A percentile compares a stretch with the other conserved stretches of the same genome.
These are phyloP conservation scores for Elaphomyces granulatus DNA, from an alignment of 495 filamentous ascomycete genomes.

Conservation along the genomic window DNA sequence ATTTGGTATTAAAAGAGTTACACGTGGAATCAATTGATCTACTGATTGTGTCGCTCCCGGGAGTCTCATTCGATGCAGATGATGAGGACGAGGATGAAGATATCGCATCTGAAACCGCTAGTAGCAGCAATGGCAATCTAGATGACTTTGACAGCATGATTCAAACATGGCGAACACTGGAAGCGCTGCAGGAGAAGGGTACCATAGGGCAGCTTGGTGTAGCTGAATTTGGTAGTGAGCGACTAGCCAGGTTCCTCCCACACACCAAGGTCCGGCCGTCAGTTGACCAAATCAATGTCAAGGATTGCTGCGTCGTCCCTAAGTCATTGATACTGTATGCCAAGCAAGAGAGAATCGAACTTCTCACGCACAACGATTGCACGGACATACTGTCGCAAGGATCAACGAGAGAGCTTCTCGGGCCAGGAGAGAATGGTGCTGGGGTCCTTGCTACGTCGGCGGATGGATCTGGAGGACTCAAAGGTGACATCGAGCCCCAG, in stretches of 20 bases:
- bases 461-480: conserved; percentile 34
- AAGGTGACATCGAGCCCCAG: conserved; percentile 65
- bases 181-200: conserved; percentile 56
- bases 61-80: conserved; percentile 84
- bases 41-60: conserved; percentile 84
- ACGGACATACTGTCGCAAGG: conserved; percentile 78
- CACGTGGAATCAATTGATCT: conserved; percentile 65
- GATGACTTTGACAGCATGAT: conserved; percentile 54
- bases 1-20: conserved; percentile 65
- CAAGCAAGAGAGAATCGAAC: conserved; percentile 68
- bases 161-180: conserved; percentile 55
- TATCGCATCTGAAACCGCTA: conserved; percentile 34
- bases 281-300: conserved; percentile 94
- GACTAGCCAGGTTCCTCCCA: conserved; percentile 51
- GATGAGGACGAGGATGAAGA: conserved; percentile 65
- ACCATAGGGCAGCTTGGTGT: conserved; percentile 63
- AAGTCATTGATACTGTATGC: conserved; percentile 75
- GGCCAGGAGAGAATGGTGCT: conserved; percentile 45
- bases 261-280: conserved; percentile 56
- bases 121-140: conserved; percentile 20
- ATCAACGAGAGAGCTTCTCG: conserved; percentile 69
- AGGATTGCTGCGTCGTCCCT: conserved; percentile 92
- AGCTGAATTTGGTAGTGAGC: conserved; percentile 78
- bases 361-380: conserved; percentile 90
- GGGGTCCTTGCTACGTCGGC: conserved; percentile 45